Evolutionary conservation across 2,329 filamentous ascomycete species (phyloP).

Genomic region (Sordariomycetes sp.): DNA sequence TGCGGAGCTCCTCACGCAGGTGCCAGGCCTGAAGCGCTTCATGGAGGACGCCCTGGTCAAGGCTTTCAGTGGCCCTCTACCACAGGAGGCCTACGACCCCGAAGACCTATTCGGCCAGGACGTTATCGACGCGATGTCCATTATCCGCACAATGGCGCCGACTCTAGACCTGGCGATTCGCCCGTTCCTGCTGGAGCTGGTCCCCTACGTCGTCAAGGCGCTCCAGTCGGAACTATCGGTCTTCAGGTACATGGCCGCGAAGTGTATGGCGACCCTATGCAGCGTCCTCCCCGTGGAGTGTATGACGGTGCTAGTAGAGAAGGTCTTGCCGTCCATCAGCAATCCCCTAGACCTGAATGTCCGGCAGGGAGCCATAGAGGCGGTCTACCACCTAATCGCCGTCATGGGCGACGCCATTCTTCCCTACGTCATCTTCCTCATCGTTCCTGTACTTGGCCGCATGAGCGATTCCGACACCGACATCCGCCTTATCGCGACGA

Average conservation of each 20-base stretch:
- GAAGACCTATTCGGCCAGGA: conserved; percentile 74
- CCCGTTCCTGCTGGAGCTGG: conserved; percentile 66
- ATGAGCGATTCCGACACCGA: conserved; percentile 99
- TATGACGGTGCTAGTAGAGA: conserved; percentile 91
- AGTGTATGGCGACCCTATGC: conserved; percentile 94
- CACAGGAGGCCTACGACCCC: conserved; percentile 58
- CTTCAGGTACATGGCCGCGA: conserved; percentile 90
- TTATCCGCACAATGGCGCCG: conserved; percentile 84
- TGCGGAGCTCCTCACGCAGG: conserved; percentile 59
- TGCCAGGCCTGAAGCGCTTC: conserved; percentile 67
- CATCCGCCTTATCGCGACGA: conserved; percentile 85
- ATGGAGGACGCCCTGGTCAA: conserved; percentile 71
- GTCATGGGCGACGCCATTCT: conserved; percentile 96
- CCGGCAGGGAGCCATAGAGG: conserved; percentile 88
- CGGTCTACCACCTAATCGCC: conserved; percentile 91
- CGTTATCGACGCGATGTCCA: conserved; percentile 86
- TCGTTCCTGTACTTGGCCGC: conserved; percentile 87
- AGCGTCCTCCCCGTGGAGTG: conserved; percentile 90
- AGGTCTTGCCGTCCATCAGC: conserved; percentile 81
- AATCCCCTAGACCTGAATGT: conserved; percentile 80
- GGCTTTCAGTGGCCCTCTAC: conserved; percentile 57
- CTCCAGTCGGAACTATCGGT: conserved; percentile 82
- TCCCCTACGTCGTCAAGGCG: conserved; percentile 77
- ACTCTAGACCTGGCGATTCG: conserved; percentile 67
- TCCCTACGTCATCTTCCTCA: conserved; percentile 97